These are phyloP conservation scores for Penicillium desertorum DNA, from an alignment of 495 filamentous ascomycete genomes.

Conservation along the genomic window DNA sequence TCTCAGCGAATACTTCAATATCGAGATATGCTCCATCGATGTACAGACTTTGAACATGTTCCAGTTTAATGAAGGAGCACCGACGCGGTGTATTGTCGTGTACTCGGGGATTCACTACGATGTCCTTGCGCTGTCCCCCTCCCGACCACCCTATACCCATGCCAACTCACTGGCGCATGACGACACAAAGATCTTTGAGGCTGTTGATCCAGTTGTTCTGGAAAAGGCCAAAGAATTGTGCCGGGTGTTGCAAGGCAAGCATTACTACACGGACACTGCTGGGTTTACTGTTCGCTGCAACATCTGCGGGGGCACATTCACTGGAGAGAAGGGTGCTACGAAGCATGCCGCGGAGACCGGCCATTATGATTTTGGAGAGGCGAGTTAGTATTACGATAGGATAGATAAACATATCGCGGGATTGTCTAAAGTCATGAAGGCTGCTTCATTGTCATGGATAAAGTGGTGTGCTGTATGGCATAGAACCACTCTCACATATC, in stretches of 20 bases:
- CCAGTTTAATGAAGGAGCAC: conserved; percentile 75
- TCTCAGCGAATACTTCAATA: conserved; percentile 77
- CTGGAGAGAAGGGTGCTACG: conserved; percentile 69
- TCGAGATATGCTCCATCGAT: conserved; percentile 86
- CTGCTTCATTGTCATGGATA: conserved; percentile 5
- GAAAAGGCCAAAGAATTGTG: conserved; percentile 71
- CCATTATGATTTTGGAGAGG: conserved; percentile 74
- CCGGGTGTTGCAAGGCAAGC: conserved; percentile 61
- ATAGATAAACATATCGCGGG: neutral
- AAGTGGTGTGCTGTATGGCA: conserved; percentile 10
- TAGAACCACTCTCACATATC: conserved; percentile 29
- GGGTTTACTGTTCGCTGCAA: conserved; percentile 83
- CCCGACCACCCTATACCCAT: conserved; percentile 55
- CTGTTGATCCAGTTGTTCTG: conserved; percentile 65
- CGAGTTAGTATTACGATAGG: conserved; percentile 24
- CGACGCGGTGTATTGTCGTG: conserved; percentile 73
- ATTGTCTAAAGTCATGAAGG: neutral
- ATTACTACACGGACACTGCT: conserved; percentile 91
- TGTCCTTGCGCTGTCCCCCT: conserved; percentile 73
- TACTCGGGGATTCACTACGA: conserved; percentile 98
- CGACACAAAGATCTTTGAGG: conserved; percentile 77
- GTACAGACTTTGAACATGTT: conserved; percentile 68
- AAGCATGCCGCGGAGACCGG: conserved; percentile 66
- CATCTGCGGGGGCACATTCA: conserved; percentile 65
- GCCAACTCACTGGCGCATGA: conserved; percentile 63